These are phyloP conservation scores for Gossypium raimondii DNA, from an alignment of 345 rosid species.

Conservation along the genomic window DNA sequence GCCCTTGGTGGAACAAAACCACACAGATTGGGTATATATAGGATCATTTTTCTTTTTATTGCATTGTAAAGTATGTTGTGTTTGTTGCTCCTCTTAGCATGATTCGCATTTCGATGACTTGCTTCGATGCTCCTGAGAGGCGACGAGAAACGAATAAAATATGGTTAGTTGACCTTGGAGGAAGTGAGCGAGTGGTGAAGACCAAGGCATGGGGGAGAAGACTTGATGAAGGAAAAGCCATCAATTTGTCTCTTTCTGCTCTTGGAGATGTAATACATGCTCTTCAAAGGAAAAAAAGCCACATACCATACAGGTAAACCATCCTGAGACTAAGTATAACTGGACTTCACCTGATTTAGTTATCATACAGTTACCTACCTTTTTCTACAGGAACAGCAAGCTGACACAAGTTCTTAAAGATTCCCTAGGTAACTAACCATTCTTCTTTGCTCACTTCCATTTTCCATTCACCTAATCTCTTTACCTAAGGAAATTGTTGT, in stretches of 20 bases:
- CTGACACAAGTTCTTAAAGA: slow-evolving; percentile 80
- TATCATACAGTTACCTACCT: neutral
- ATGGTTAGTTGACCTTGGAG: slow-evolving; percentile 82
- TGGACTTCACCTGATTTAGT: neutral
- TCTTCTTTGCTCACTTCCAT: slow-evolving; percentile 3
- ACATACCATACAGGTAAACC: slow-evolving; percentile 70
- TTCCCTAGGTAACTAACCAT: slow-evolving; percentile 54
- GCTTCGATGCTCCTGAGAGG: slow-evolving; percentile 58
- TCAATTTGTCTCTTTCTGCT: slow-evolving; percentile 76
- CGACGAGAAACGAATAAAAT: slow-evolving; percentile 56
- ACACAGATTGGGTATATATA: no score
- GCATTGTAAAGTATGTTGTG: neutral
- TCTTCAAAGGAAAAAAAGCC: slow-evolving; percentile 61
- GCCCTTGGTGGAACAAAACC: neutral
- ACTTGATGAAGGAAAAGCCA: slow-evolving; percentile 89
- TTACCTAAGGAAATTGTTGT: no score
- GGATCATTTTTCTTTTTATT: neutral
- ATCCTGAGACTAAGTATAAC: neutral
- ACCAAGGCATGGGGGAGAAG: slow-evolving; percentile 77
- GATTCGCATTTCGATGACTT: slow-evolving; percentile 58
- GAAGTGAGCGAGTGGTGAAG: slow-evolving; percentile 84
- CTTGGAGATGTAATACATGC: slow-evolving; percentile 75
- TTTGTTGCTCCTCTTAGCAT: slow-evolving; percentile 39
- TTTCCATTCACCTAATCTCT: neutral
- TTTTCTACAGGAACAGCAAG: slow-evolving; percentile 70